phyloP scores from a whole-genome alignment of 345 rosid genomes.

The Eucalyptus urophylla region DNA sequence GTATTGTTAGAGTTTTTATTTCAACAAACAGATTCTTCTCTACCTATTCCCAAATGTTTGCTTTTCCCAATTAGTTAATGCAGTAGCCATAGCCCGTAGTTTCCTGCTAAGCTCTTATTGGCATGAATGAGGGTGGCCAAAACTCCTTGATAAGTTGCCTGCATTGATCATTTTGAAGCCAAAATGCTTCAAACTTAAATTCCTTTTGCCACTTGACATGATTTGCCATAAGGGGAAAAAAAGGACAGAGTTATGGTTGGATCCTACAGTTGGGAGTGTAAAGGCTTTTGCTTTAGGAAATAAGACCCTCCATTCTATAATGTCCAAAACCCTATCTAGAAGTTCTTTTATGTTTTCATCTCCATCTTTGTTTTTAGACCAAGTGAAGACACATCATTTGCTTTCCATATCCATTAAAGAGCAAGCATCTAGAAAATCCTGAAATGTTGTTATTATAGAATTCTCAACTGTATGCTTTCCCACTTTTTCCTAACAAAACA shows the following conservation, averaged over 20 bases:
- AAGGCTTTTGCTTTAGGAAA: neutral
- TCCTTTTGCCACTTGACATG: neutral
- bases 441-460: neutral
- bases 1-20: neutral
- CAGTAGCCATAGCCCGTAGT: neutral
- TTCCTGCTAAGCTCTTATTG: neutral
- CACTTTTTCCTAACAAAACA: neutral
- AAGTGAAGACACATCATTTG: neutral
- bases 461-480: neutral
- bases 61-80: neutral
- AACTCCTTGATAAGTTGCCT: neutral
- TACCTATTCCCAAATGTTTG: neutral
- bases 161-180: neutral
- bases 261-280: neutral
- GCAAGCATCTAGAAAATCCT: rapidly evolving
- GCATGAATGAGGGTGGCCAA: neutral
- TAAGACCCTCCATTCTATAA: neutral
- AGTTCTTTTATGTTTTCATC: neutral
- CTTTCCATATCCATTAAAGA: neutral
- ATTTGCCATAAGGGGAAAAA: neutral
- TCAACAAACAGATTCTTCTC: neutral
- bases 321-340: neutral
- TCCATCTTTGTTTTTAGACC: neutral
- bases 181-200: neutral
- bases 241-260: neutral